Percentiles rank a stretch among this genome's conserved stretches.
phyloP scores from a whole-genome alignment of 2,329 filamentous ascomycete genomes.

The Hymenoscyphus repandus region DNA sequence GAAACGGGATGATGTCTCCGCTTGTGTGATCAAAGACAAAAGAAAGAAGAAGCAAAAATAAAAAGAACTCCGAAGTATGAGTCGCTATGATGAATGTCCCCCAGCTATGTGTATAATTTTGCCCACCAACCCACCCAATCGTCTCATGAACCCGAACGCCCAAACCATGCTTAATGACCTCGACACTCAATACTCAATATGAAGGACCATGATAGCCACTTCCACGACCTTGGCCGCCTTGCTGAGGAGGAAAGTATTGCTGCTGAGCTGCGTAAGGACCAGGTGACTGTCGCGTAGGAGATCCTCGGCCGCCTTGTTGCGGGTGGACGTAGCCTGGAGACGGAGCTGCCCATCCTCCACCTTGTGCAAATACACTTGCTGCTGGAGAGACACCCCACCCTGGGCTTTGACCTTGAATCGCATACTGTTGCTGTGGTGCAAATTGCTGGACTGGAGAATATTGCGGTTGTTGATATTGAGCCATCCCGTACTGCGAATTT shows the following conservation, averaged over 20 bases:
- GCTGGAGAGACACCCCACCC: slow-evolving; percentile 29
- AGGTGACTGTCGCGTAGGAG: slow-evolving; percentile 1
- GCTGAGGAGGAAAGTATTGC: slow-evolving; percentile 12
- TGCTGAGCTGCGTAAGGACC: slow-evolving; percentile 9
- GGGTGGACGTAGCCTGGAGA: slow-evolving; percentile 7
- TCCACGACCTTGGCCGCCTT: slow-evolving; percentile 11
- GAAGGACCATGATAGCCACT: slow-evolving; percentile 5
- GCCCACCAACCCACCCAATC: neutral
- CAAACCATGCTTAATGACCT: neutral
- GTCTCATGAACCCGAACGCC: neutral
- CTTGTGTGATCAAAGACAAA: neutral
- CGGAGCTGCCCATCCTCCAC: slow-evolving; percentile 33
- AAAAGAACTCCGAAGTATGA: slow-evolving; percentile 4
- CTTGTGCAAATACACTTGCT: slow-evolving; percentile 30
- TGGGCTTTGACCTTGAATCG: slow-evolving; percentile 27
- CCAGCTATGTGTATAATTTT: neutral
- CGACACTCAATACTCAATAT: neutral
- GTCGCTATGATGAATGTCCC: slow-evolving; percentile 5
- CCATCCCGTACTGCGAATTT: slow-evolving; percentile 21
- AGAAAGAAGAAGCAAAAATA: neutral
- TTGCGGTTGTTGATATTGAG: slow-evolving; percentile 21
- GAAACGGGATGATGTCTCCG: neutral
- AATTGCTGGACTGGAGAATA: slow-evolving; percentile 26
- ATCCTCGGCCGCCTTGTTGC: neutral
- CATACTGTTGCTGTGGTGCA: slow-evolving; percentile 6